A percentile compares a stretch with the other conserved stretches of the same genome.
Conservation (phyloP, 257 asterid species). For the Penstemon barbatus region DNA sequence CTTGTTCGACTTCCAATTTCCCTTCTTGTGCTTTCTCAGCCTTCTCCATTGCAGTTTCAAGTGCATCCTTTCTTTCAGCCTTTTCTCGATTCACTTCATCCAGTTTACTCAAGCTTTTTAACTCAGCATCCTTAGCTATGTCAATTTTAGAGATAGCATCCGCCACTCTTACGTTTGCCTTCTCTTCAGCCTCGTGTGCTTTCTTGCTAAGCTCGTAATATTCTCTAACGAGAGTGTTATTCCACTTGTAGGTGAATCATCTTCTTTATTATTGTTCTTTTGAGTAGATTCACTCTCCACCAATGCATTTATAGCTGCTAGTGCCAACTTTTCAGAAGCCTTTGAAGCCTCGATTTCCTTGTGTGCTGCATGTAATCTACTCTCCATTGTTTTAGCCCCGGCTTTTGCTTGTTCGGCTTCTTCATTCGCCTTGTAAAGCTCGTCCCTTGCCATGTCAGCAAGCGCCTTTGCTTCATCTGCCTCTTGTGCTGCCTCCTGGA, state of each 20-base stretch:
- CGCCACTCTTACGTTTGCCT: conserved; percentile 62
- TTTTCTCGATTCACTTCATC: conserved; percentile 65
- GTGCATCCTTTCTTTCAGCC: conserved; percentile 53
- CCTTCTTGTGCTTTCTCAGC: conserved; percentile 82
- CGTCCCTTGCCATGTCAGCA: conserved; percentile 54
- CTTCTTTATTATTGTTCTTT: conserved; percentile 27
- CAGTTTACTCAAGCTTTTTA: conserved; percentile 59
- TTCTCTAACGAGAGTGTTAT: conserved; percentile 71
- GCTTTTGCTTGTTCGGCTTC: conserved; percentile 85
- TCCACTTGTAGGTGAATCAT: conserved; percentile 46
- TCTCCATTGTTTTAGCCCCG: conserved; percentile 56
- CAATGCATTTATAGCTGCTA: conserved; percentile 78
- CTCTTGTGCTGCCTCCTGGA: conserved; percentile 68
- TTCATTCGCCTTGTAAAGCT: conserved; percentile 63
- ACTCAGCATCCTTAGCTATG: conserved; percentile 77
- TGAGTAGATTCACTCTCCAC: conserved; percentile 72
- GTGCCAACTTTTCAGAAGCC: conserved; percentile 82
- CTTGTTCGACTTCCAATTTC: conserved; percentile 79
- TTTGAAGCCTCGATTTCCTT: conserved; percentile 95
- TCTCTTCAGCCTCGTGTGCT: conserved; percentile 89
- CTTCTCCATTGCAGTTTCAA: conserved; percentile 56
- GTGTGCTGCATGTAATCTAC: conserved; percentile 65
- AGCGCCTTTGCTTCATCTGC: conserved; percentile 68
- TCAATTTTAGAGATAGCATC: conserved; percentile 72
- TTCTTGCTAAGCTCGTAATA: conserved; percentile 84